These are phyloP conservation scores for Aspergillus asperescens DNA, from an alignment of 495 filamentous ascomycete species.

Conservation along the genomic window DNA sequence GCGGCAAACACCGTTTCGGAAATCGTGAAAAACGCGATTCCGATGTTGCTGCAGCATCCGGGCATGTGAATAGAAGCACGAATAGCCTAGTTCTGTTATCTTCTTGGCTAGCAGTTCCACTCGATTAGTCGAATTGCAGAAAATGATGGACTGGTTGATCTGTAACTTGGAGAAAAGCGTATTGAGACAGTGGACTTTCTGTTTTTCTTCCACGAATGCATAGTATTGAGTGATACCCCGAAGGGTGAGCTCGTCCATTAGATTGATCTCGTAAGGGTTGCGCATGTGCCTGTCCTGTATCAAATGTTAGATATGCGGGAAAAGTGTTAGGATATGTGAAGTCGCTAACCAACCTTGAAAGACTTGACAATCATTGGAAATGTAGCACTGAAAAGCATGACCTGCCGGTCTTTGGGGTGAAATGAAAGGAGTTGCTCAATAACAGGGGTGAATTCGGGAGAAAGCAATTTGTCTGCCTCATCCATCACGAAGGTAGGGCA, in stretches of 20 bases:
- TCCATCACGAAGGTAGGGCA: slow-evolving; percentile 99
- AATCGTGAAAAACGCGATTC: slow-evolving; percentile 98
- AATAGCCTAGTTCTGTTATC: slow-evolving; percentile 97
- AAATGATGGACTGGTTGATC: slow-evolving; percentile 99
- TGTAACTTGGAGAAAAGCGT: slow-evolving; percentile 98
- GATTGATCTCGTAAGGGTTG: slow-evolving; percentile 94
- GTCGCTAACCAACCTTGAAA: slow-evolving; percentile 62
- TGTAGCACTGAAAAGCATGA: slow-evolving; percentile 98
- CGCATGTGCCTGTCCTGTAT: slow-evolving; percentile 86
- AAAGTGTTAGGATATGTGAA: neutral
- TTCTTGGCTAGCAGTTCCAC: slow-evolving; percentile 98
- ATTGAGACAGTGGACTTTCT: slow-evolving; percentile 98
- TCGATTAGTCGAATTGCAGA: slow-evolving; percentile 98
- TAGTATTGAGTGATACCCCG: slow-evolving; percentile 99
- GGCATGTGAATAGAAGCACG: slow-evolving; percentile 98
- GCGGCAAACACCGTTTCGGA: slow-evolving; percentile 93
- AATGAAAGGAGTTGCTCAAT: slow-evolving; percentile 92
- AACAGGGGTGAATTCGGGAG: slow-evolving; percentile 91
- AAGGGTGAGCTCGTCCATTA: slow-evolving; percentile 98
- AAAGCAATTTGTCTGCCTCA: slow-evolving; percentile 95
- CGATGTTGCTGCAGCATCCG: slow-evolving; percentile 97
- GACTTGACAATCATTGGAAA: slow-evolving; percentile 94
- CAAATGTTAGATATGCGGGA: slow-evolving; percentile 6
- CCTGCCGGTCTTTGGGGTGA: slow-evolving; percentile 91
- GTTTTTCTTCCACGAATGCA: slow-evolving; percentile 97